These are phyloP conservation scores for Yamadazyma diospyri DNA, from an alignment of 1,139 yeast species.

Conservation along the genomic window DNA sequence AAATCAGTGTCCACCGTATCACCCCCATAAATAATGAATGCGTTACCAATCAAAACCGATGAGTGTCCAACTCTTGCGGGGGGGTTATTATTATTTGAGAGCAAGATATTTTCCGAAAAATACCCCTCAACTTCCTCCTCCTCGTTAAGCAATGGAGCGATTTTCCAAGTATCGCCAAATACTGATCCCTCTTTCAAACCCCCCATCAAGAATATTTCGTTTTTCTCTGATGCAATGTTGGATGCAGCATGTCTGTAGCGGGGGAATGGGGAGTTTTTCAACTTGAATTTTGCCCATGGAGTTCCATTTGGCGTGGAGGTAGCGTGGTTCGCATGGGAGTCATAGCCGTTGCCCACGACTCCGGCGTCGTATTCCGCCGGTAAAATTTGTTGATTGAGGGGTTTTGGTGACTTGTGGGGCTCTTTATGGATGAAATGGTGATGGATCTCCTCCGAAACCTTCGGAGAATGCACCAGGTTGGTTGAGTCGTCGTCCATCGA, in stretches of 20 bases:
- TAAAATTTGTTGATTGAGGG: neutral
- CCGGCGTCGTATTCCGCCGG: neutral
- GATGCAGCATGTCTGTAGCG: slow-evolving; percentile 92
- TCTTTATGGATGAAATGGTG: neutral
- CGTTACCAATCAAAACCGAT: slow-evolving; percentile 88
- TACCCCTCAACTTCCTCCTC: slow-evolving; percentile 29
- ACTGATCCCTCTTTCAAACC: slow-evolving; percentile 92
- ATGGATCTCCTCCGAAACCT: slow-evolving; percentile 1
- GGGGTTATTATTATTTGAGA: slow-evolving; percentile 56
- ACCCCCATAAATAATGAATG: slow-evolving; percentile 94
- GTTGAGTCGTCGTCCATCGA: slow-evolving; percentile 14
- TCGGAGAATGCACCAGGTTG: slow-evolving; percentile 8
- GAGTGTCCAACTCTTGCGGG: slow-evolving; percentile 98
- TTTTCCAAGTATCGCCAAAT: slow-evolving; percentile 91
- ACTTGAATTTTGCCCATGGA: slow-evolving; percentile 77
- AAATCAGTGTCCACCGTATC: slow-evolving; percentile 86
- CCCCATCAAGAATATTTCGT: slow-evolving; percentile 88
- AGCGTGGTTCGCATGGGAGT: neutral
- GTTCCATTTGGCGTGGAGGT: no score
- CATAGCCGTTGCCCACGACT: slow-evolving; percentile 3
- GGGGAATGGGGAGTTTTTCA: slow-evolving; percentile 84
- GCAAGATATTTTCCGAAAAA: slow-evolving; percentile 62
- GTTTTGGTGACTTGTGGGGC: neutral
- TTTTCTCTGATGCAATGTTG: slow-evolving; percentile 69
- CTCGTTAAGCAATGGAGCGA: slow-evolving; percentile 40